A percentile compares a stretch with the other conserved stretches of the same genome.
Conservation (phyloP, 441 rosid genomes). For the Gossypium lobatum region DNA sequence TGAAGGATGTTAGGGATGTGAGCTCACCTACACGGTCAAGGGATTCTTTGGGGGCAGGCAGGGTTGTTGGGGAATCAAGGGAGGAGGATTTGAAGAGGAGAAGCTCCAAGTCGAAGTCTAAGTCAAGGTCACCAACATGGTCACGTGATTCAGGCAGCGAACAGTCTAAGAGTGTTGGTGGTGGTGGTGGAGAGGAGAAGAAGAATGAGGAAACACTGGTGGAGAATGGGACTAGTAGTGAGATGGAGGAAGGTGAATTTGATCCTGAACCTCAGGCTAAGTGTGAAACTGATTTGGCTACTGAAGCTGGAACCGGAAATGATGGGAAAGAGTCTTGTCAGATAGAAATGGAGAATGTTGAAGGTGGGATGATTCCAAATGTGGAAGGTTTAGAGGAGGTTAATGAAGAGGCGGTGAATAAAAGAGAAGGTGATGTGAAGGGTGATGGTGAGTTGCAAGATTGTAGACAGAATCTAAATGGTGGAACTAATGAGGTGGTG, state of each 20-base stretch:
- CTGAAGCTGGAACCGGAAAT: constrained; percentile 9
- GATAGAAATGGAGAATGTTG: constrained; percentile 30
- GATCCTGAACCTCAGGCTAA: constrained; percentile 54
- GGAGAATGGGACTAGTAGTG: constrained; percentile 65
- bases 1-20: constrained; percentile 31
- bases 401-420: constrained; percentile 19
- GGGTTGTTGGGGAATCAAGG: constrained; percentile 34
- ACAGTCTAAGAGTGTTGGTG: constrained; percentile 55
- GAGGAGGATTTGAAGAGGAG: constrained; percentile 23
- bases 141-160: constrained; percentile 66
- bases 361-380: constrained; percentile 17
- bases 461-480: constrained; percentile 25
- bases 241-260: constrained; percentile 99
- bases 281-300: constrained; percentile 12
- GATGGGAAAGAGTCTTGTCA: constrained; percentile 23
- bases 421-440: constrained; percentile 25
- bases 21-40: constrained; percentile 74
- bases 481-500: constrained; percentile 26
- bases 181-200: constrained; percentile 23
- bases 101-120: constrained; percentile 31
- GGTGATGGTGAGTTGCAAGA: constrained; percentile 30
- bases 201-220: constrained; percentile 35
- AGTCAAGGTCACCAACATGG: constrained; percentile 54
- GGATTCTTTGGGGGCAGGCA: constrained; percentile 43
- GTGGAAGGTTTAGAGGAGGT: constrained; percentile 21